Evolutionary conservation across 768 basidiomycete species (phyloP).

Genomic region (Lepiota venenata): DNA sequence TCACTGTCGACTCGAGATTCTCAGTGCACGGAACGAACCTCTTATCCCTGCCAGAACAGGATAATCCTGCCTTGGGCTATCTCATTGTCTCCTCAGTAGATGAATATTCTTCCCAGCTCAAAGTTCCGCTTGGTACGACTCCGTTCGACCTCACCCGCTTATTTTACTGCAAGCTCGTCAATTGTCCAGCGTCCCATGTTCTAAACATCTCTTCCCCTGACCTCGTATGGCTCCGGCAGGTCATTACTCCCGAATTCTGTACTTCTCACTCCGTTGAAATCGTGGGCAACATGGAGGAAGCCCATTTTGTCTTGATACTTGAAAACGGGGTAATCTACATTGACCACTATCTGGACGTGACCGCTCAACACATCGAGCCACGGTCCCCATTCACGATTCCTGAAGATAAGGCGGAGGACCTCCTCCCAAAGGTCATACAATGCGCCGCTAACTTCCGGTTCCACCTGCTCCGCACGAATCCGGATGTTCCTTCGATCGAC

Average conservation of each 20-base stretch:
- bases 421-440: conserved; percentile 18
- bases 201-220: conserved; percentile 21
- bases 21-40: conserved; percentile 24
- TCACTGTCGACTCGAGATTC: conserved; percentile 24
- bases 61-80: conserved; percentile 20
- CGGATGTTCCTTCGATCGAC: too few relatives aligned
- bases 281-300: conserved; percentile 14
- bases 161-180: conserved; percentile 24
- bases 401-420: conserved; percentile 5
- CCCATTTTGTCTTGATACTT: conserved; percentile 18
- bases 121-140: background rate
- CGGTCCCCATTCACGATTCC: conserved; percentile 18
- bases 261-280: conserved; percentile 16
- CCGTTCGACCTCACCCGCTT: conserved; percentile 14
- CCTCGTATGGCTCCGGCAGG: conserved; percentile 21
- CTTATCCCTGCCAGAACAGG: conserved; percentile 12
- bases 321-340: too few relatives aligned
- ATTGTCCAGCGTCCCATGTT: background rate
- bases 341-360: conserved; percentile 20
- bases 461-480: conserved; percentile 24
- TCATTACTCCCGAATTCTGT: too few relatives aligned
- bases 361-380: conserved; percentile 18
- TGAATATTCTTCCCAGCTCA: conserved; percentile 19
- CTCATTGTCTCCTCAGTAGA: conserved; percentile 20
- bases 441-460: conserved; percentile 23